Evolutionary conservation across 1,284 basidiomycete species (phyloP).

Genomic region (Thelephora terrestris): DNA sequence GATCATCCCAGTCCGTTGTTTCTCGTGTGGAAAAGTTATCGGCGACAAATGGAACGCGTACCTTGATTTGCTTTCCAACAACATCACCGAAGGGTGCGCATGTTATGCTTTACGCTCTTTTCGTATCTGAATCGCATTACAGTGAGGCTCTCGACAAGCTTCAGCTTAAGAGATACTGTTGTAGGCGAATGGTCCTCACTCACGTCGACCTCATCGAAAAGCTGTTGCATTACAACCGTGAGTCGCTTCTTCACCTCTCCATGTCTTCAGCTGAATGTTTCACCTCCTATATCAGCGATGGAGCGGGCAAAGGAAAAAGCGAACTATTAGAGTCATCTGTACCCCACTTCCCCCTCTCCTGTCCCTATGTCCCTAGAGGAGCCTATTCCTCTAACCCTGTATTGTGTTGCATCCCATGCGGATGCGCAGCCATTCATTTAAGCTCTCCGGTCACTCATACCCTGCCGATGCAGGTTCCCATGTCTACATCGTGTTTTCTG

Average conservation of each 20-base stretch:
- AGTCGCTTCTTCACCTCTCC: constrained; percentile 24
- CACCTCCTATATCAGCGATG: constrained; percentile 12
- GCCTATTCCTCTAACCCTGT: no score
- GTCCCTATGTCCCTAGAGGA: no score
- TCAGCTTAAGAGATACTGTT: constrained; percentile 91
- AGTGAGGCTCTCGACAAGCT: constrained; percentile 91
- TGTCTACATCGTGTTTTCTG: no score
- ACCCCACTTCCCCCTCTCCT: no score
- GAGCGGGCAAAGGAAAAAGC: constrained; percentile 17
- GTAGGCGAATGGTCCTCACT: constrained; percentile 94
- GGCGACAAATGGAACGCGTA: constrained; percentile 90
- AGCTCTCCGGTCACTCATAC: no score
- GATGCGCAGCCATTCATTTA: no score
- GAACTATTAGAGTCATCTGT: background rate
- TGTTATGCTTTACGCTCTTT: background rate
- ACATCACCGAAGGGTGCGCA: constrained; percentile 76
- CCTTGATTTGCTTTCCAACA: constrained; percentile 67
- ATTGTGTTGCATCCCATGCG: no score
- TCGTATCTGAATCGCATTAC: constrained; percentile 1
- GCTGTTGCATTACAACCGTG: constrained; percentile 92
- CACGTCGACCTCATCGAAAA: constrained; percentile 98
- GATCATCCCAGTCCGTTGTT: constrained; percentile 85
- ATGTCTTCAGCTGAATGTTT: background rate
- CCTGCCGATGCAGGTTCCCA: no score
- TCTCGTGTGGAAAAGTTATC: constrained; percentile 90